Evolutionary conservation across 225 moss, liverwort and hornwort species (phyloP).

Genomic region (Marchantia paleacea): DNA sequence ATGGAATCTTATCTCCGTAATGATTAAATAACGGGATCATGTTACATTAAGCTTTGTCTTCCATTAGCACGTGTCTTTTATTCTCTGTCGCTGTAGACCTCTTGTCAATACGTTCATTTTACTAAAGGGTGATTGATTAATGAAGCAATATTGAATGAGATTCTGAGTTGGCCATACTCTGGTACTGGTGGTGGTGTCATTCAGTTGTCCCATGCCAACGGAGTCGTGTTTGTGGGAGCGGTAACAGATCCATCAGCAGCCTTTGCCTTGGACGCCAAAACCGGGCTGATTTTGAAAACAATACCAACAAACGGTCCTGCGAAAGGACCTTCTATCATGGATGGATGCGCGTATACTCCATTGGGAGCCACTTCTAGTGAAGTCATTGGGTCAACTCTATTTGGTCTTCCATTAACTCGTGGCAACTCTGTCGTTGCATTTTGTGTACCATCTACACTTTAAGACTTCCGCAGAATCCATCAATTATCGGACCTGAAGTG

Average conservation of each 20-base stretch:
- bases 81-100: neutral
- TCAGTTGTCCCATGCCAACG: constrained; percentile 35
- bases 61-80: neutral
- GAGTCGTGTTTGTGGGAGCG: constrained; percentile 26
- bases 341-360: neutral
- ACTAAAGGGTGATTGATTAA: neutral
- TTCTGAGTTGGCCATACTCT: too few species aligned
- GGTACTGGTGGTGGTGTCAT: too few species aligned
- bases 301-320: constrained; percentile 5
- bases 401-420: too few species aligned
- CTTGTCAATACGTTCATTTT: neutral
- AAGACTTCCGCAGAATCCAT: too few species aligned
- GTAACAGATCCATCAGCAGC: neutral
- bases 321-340: too few species aligned
- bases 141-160: neutral
- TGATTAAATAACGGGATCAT: too few species aligned
- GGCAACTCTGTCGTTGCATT: too few species aligned
- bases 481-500: too few species aligned
- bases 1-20: neutral
- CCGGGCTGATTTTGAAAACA: constrained; percentile 9
- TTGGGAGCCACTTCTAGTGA: neutral
- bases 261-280: constrained; percentile 15
- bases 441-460: too few species aligned
- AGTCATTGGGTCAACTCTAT: too few species aligned
- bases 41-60: too few species aligned